Evolutionary conservation across 148 eudicot species (phyloP), one percentile per base, ranked within the genome.

Genomic region (Agrostemma githago): DNA sequence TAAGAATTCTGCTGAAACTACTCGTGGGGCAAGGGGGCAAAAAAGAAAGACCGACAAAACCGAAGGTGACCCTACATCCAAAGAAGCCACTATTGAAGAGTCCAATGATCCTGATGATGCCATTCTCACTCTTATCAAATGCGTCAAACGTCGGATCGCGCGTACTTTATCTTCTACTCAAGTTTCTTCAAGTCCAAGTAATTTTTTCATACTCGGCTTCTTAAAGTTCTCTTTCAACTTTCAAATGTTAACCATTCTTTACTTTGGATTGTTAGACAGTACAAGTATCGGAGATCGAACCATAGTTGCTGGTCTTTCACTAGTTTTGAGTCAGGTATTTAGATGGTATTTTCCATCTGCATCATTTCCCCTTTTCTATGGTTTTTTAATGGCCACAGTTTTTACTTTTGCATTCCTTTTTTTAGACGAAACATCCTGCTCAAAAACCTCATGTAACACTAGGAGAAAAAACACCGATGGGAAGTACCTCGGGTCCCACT

Each of bases 131-230:
- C 78, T 75, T 41, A 42, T 67, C 38, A 71, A 62, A 43, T 62
- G 68, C 54, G 51, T 75, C 66, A 72, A 67, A 41, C 65, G 78
- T 19, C 72, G 34, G 58, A 67, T 15, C 6, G 40, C 40, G 8
- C 70, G 65, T 41, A 66, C 66, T 57, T 70, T 51, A 75, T 67
- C 72, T 19, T 19, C 53, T 56, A 14, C 26, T 11, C 72, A 56
- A 66, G 54, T 48, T 65, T 65, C 63, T 41, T 41, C 78, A 54
- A 66, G 65, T 42, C 72, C 39, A 75, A 57, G 78, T 75, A 75
- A 75, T 66, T 19, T 5, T 6, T 9, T 67, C 65, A 3, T 48
- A 56, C 72, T 44, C 66, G 21, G 2, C 39, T 57, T 75, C 21
- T 21, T n/a, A 21, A 40, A 68, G 59, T 48, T 46, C 37, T 68